Base-by-base conservation (phyloP, 352 stramenopile genomes). In the Phytophthora megakarya region DNA sequence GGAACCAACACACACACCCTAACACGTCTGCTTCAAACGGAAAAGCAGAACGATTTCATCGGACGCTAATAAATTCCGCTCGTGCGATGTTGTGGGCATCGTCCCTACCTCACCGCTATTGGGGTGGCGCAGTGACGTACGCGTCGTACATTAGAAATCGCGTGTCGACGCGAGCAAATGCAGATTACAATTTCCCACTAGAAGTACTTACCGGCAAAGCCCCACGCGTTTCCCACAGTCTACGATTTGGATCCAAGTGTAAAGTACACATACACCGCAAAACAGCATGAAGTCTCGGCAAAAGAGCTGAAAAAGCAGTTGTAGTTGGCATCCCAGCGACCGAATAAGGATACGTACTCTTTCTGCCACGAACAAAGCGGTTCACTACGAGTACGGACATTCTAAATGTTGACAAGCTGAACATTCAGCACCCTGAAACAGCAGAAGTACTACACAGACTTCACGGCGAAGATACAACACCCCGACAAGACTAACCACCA, bases 81-180 rank as follows among this genome's bases (percentile, higher is more conserved):
- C 44, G 16, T 7, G 25, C 25, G 1, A 50, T 50, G 44, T 42
- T 40, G 28, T 37, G 18, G 28, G 40, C 52, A 23, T 49, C 39
- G 3, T 13, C 5, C 5, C 25, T 60, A 0, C 52, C 42, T 25
- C 21, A 52, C 2, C 13, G 52, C 5, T 61, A 52, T 10, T 61
- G 21, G 28, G 52, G 52, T 5, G 53, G 53, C 23, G 53, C 26
- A 21, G 53, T 38, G n/a, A n/a, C 11, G 2, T 48, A 46, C 23
- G 53, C 53, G 3, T 30, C 10, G 3, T 61, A 53, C n/a, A 52
- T 61, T 8, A 19, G 30, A 3, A 53, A 61, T 15, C 53, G 15
- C 5, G 5, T 61, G 2, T 30, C 42, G 5, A 53, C 53, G 5
- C 32, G 53, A 26, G 42, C 53, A 26, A 61, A 61, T n/a, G 15